Percentiles rank a stretch among this genome's conserved stretches.
Evolutionary conservation across 257 asterid species (phyloP).

Genomic region (Lavandula angustifolia): DNA sequence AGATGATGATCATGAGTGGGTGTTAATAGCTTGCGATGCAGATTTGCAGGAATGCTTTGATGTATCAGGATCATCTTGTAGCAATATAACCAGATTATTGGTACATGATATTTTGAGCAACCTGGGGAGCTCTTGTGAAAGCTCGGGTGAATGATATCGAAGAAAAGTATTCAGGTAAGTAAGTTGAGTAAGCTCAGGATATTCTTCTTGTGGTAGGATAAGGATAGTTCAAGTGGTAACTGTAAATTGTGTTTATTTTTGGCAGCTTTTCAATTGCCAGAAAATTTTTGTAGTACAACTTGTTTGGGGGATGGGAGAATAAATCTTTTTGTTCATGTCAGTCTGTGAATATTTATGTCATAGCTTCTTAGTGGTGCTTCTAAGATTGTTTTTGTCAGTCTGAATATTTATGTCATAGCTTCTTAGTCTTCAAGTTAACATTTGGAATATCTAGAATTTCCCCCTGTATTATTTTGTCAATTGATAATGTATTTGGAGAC

Average conservation of each 20-base stretch:
- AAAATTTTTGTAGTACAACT: slow-evolving; percentile 17
- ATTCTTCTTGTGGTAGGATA: slow-evolving; percentile 47
- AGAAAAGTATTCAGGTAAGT: slow-evolving; percentile 35
- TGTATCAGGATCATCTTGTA: slow-evolving; percentile 51
- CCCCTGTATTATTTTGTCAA: no score
- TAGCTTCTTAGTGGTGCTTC: no score
- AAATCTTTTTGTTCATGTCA: slow-evolving; percentile 9
- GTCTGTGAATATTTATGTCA: no score
- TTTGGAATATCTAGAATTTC: no score
- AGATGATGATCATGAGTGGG: slow-evolving; percentile 94
- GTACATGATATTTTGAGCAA: slow-evolving; percentile 64
- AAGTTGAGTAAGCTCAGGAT: slow-evolving; percentile 22
- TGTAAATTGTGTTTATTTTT: slow-evolving; percentile 43
- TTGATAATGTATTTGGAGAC: no score
- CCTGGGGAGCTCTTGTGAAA: slow-evolving; percentile 82
- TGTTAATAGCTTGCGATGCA: slow-evolving; percentile 65
- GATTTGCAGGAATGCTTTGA: slow-evolving; percentile 76
- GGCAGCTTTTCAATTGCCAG: slow-evolving; percentile 26
- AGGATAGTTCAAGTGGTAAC: slow-evolving; percentile 26
- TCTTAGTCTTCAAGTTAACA: no score
- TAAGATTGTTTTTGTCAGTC: not conserved
- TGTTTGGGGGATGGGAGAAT: slow-evolving; percentile 24
- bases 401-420: slow-evolving; percentile 27
- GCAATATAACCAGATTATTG: slow-evolving; percentile 59
- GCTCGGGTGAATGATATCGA: slow-evolving; percentile 63